These are phyloP conservation scores for Penicillium crustosum DNA, from an alignment of 2,329 filamentous ascomycete species.

Conservation along the genomic window DNA sequence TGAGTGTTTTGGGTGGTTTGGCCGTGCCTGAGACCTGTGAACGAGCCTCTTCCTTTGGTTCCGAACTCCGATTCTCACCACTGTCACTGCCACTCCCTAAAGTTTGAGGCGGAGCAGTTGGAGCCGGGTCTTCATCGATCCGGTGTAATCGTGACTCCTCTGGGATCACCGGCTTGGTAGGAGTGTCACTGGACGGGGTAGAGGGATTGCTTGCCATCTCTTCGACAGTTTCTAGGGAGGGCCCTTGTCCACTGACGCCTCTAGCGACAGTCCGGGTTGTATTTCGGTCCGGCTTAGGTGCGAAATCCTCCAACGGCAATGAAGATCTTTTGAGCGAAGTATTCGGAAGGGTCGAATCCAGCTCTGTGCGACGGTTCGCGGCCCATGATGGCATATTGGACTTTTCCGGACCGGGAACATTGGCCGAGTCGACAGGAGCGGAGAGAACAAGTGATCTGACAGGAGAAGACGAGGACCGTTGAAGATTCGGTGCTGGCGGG, in stretches of 20 bases:
- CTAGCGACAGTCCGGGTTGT: slow-evolving; percentile 55
- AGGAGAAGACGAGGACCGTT: slow-evolving; percentile 67
- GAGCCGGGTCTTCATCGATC: slow-evolving; percentile 43
- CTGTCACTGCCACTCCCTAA: slow-evolving; percentile 62
- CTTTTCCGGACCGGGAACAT: slow-evolving; percentile 66
- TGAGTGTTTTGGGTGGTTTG: slow-evolving; percentile 52
- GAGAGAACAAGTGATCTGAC: slow-evolving; percentile 65
- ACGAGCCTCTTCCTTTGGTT: slow-evolving; percentile 39
- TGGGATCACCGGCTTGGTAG: slow-evolving; percentile 42
- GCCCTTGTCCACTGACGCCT: slow-evolving; percentile 58
- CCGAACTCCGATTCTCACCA: slow-evolving; percentile 45
- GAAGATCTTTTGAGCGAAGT: slow-evolving; percentile 38
- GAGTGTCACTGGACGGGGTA: slow-evolving; percentile 56
- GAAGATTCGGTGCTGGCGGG: slow-evolving; percentile 62
- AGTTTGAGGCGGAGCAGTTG: slow-evolving; percentile 44
- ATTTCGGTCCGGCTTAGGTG: slow-evolving; percentile 39
- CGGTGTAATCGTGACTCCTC: slow-evolving; percentile 39
- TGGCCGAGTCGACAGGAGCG: slow-evolving; percentile 62
- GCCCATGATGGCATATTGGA: slow-evolving; percentile 45
- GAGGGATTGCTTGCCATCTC: slow-evolving; percentile 74
- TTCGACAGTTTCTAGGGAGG: slow-evolving; percentile 83
- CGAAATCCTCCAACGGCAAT: slow-evolving; percentile 27
- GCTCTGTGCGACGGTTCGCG: slow-evolving; percentile 31
- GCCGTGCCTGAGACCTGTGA: slow-evolving; percentile 40
- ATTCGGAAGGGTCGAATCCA: slow-evolving; percentile 36